Base-by-base conservation (phyloP, 192 early-diverging fungal genomes). In the Backusella westeae region DNA sequence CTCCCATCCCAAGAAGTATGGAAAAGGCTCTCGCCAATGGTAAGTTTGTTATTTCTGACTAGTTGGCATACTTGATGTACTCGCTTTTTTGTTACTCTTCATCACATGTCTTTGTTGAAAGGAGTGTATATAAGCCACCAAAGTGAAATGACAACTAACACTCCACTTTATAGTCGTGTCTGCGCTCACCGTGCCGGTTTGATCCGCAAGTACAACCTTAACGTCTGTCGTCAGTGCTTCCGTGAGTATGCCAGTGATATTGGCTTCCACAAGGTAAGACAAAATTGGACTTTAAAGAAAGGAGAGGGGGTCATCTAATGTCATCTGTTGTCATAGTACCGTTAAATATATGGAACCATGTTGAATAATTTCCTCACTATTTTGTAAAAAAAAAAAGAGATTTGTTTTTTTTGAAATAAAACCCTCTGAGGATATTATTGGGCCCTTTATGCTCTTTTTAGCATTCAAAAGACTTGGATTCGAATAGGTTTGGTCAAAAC, bases 171-270 rank as follows among this genome's bases (percentile, higher is more conserved):
- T 80, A 96, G 94, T 91, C 96, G 98, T 83, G 96, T 98, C 82
- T 98, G 97, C 89, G 90, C 95, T 80, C 97, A 99, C 93, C 96
- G 92, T 83, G 98, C 98, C 79, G 98, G 98, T 93, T 94, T 99
- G 84, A 98, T 99, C 88, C 97, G 98, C 92, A 99, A 99, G 92
- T 99, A 99, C 91, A 91, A 91, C 75, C 89, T 99, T 72, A 93
- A 98, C 92, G 89, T 99, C 81, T 99, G 98, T 93, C 95, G 98
- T 93, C 98, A 99, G 88, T 98, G 97, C 93, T 99, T 99, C 96
- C 96, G 98, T 88, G 96, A 99, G 87, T 94, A 99, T 86, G 87
- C 96, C 85, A 91, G 87, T 77, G 97, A 96, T 85, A 99, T 99
- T 89, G 98, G 98, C 76, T 99, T 99, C 93, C 86, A 91, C 86